Percentiles rank a stretch among this genome's conserved stretches.
phyloP scores from a whole-genome alignment of 2,329 filamentous ascomycete genomes.

The Penicillium sp. region DNA sequence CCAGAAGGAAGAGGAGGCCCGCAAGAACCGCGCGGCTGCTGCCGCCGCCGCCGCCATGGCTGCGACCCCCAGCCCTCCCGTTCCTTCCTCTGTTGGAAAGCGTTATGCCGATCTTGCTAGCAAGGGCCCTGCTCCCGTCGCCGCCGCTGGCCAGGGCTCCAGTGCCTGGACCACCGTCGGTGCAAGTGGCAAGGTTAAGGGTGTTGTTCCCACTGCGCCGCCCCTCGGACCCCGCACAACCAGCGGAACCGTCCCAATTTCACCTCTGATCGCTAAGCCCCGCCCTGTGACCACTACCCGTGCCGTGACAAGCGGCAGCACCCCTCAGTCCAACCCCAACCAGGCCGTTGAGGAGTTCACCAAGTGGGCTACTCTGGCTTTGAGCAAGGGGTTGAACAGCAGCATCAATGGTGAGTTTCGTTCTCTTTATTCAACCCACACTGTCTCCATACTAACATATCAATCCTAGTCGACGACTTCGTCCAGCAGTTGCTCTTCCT shows the following conservation, averaged over 20 bases:
- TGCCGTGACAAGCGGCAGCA: slow-evolving; percentile 47
- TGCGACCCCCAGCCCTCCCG: slow-evolving; percentile 44
- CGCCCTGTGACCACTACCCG: slow-evolving; percentile 55
- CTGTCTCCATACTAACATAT: slow-evolving; percentile 33
- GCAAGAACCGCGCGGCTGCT: slow-evolving; percentile 71
- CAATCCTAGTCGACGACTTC: slow-evolving; percentile 69
- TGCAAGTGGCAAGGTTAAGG: slow-evolving; percentile 86
- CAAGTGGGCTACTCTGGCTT: slow-evolving; percentile 82
- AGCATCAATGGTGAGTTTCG: slow-evolving; percentile 61
- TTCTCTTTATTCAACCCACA: not conserved
- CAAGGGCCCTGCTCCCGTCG: slow-evolving; percentile 59
- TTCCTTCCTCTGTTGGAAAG: slow-evolving; percentile 61
- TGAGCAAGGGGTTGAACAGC: slow-evolving; percentile 70
- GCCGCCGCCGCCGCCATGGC: slow-evolving; percentile 46
- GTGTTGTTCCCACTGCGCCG: slow-evolving; percentile 57
- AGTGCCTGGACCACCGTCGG: slow-evolving; percentile 92
- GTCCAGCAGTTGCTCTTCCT: slow-evolving; percentile 72
- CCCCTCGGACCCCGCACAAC: slow-evolving; percentile 48
- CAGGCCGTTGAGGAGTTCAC: slow-evolving; percentile 86
- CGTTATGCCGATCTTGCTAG: slow-evolving; percentile 92
- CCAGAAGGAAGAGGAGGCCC: slow-evolving; percentile 88
- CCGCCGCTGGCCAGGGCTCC: slow-evolving; percentile 43
- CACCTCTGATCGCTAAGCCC: slow-evolving; percentile 48
- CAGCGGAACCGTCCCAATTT: slow-evolving; percentile 43
- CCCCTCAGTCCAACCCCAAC: slow-evolving; percentile 46